These are phyloP conservation scores for Plantago ovata DNA, from an alignment of 257 asterid species.

Conservation along the genomic window DNA sequence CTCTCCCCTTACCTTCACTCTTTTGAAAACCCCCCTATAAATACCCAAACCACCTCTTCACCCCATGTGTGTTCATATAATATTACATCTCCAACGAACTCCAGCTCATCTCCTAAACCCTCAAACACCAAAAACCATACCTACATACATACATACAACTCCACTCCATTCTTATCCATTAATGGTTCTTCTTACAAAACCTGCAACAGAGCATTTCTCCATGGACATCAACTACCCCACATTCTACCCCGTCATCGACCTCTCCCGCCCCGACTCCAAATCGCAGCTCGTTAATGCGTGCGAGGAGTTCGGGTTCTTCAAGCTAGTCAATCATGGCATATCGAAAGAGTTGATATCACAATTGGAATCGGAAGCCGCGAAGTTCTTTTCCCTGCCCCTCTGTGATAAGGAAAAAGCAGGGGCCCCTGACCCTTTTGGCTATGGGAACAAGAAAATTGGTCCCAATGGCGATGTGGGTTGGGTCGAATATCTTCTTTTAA, in stretches of 20 bases:
- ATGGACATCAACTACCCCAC: conserved; percentile 22
- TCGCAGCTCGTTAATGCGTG: conserved; percentile 68
- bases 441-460: conserved; percentile 66
- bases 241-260: conserved; percentile 55
- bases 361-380: conserved; percentile 58
- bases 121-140: neutral
- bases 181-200: conserved; percentile 40
- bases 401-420: conserved; percentile 52
- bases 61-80: conserved; percentile 14
- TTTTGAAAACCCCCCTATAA: conserved; percentile 18
- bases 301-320: conserved; percentile 79
- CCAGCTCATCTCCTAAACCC: conserved; percentile 9
- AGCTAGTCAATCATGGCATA: conserved; percentile 59
- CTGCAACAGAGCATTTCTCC: conserved; percentile 32
- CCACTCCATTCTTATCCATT: neutral
- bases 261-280: conserved; percentile 57
- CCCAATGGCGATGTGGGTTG: conserved; percentile 59
- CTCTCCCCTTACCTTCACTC: neutral
- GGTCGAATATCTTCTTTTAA: conserved; percentile 64
- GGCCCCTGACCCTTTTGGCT: conserved; percentile 74
- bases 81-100: conserved; percentile 17
- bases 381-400: conserved; percentile 59
- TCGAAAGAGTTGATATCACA: conserved; percentile 43
- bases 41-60: conserved; percentile 22
- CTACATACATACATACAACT: neutral